These are phyloP conservation scores for Pyrenula aspistea DNA, from an alignment of 495 filamentous ascomycete genomes.

Conservation along the genomic window DNA sequence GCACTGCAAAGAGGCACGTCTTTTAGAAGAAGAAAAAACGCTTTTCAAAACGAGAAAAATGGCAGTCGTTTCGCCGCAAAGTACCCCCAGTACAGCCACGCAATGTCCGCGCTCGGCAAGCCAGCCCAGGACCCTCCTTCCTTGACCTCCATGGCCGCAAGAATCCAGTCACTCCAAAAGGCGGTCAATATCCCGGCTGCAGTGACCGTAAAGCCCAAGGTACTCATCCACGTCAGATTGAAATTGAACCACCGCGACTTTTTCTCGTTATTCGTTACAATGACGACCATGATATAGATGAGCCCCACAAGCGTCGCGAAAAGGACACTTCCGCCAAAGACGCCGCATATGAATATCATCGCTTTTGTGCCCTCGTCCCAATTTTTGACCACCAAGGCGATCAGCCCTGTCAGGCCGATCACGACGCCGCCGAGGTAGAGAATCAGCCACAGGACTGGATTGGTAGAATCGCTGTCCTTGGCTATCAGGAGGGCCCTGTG, in stretches of 20 bases:
- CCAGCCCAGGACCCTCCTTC: conserved; percentile 10
- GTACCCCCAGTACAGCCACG: conserved; percentile 20
- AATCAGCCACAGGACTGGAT: conserved; percentile 9
- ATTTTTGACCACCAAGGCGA: conserved; percentile 3
- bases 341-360: neutral
- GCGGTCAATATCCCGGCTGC: conserved; percentile 11
- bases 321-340: neutral
- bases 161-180: conserved; percentile 19
- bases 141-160: conserved; percentile 13
- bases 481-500: conserved; percentile 4
- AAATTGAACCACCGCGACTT: neutral
- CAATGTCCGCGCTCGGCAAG: conserved; percentile 12
- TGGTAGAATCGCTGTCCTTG: neutral
- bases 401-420: neutral
- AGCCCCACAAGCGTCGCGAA: neutral
- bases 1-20: too few species aligned
- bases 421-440: conserved; percentile 10
- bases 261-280: neutral
- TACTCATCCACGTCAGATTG: neutral
- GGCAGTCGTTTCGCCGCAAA: conserved; percentile 21
- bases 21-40: too few species aligned
- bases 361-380: neutral
- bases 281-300: neutral
- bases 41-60: conserved; percentile 13
- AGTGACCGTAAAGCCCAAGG: conserved; percentile 2